phyloP scores from a whole-genome alignment of 129 eudicot genomes.

The Escallonia herrerae region DNA sequence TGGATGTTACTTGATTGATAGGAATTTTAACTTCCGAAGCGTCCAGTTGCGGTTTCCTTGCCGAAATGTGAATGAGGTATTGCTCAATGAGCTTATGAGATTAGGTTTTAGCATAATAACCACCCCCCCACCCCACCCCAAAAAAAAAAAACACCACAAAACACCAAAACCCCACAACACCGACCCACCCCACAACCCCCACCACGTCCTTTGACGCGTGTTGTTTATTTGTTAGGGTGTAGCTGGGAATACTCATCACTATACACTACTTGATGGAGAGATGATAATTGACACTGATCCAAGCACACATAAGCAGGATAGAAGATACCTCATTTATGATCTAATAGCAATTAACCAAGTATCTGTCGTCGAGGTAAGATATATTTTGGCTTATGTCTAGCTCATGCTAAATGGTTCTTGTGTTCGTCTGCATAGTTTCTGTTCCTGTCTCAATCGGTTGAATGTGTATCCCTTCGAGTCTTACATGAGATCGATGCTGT shows the following conservation, averaged over 20 bases:
- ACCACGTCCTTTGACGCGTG: slow-evolving; percentile 9
- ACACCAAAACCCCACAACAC: too few species aligned
- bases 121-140: too few species aligned
- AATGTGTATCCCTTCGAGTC: not conserved
- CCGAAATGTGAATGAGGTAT: slow-evolving; percentile 47
- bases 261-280: slow-evolving; percentile 70
- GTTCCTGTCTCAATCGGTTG: not conserved
- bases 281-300: slow-evolving; percentile 68
- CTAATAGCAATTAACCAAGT: slow-evolving; percentile 50
- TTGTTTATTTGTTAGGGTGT: slow-evolving; percentile 28
- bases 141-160: too few species aligned
- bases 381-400: not conserved
- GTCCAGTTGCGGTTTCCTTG: slow-evolving; percentile 66
- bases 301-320: slow-evolving; percentile 51
- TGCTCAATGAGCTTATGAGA: not conserved
- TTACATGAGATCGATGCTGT: not conserved
- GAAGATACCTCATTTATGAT: slow-evolving; percentile 69
- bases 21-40: slow-evolving; percentile 56
- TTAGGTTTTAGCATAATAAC: too few species aligned
- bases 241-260: slow-evolving; percentile 43
- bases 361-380: slow-evolving; percentile 45
- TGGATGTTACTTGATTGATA: slow-evolving; percentile 59
- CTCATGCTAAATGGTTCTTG: not conserved
- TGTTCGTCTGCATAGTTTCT: not conserved
- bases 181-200: too few species aligned